Evolutionary conservation across 208 protist genomes (phyloP).

Genomic region (Leishmania arabica): DNA sequence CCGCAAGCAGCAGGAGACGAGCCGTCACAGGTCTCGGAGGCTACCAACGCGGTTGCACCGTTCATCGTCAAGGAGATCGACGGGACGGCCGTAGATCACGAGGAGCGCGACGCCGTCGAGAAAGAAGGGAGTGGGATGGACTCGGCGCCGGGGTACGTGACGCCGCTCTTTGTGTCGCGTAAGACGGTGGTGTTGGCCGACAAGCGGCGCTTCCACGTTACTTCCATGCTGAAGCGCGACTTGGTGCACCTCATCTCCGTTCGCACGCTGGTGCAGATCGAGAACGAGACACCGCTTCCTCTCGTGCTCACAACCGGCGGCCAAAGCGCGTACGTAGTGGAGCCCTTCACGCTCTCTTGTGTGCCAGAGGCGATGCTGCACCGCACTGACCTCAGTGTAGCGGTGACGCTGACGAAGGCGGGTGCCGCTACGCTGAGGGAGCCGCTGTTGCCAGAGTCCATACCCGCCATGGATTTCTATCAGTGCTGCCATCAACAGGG

Average conservation of each 20-base stretch:
- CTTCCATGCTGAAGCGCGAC: slow-evolving; percentile 10
- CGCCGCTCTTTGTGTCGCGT: slow-evolving; percentile 17
- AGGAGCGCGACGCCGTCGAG: slow-evolving; percentile 16
- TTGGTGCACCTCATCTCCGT: slow-evolving; percentile 16
- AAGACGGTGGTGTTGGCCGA: slow-evolving; percentile 18
- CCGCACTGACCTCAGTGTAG: slow-evolving; percentile 25
- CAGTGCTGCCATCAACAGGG: slow-evolving; percentile 20
- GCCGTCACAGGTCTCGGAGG: not conserved
- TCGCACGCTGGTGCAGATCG: slow-evolving; percentile 30
- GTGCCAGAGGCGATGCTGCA: slow-evolving; percentile 33
- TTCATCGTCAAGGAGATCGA: slow-evolving; percentile 18
- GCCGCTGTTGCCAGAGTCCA: slow-evolving; percentile 23
- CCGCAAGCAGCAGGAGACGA: not conserved
- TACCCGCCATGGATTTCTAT: slow-evolving; percentile 23
- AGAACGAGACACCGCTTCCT: slow-evolving; percentile 31
- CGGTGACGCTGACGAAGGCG: not conserved
- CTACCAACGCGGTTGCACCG: not conserved
- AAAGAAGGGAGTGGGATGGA: not conserved
- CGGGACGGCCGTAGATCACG: slow-evolving; percentile 25
- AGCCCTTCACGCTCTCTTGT: slow-evolving; percentile 26
- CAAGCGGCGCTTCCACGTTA: slow-evolving; percentile 31
- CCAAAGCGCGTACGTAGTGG: slow-evolving; percentile 16
- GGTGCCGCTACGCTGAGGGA: slow-evolving; percentile 19
- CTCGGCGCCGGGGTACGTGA: not conserved
- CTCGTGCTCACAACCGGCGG: slow-evolving; percentile 21